Evolutionary conservation across 805 yeast genomes (phyloP), one percentile per base, ranked within the genome.

Genomic region (Lachancea sp.): DNA sequence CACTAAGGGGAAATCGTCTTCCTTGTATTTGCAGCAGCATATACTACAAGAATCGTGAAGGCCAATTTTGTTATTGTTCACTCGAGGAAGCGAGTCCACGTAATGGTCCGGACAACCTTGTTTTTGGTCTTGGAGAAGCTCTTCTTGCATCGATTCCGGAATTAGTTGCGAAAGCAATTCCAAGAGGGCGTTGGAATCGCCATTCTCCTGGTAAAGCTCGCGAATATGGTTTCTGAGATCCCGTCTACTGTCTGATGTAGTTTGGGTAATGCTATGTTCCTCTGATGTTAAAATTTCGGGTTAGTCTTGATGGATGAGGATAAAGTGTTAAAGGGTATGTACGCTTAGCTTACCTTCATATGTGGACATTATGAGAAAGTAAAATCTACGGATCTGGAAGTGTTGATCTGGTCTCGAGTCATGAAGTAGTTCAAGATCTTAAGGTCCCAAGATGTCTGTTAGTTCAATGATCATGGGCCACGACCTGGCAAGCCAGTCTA

Each of bases 1-100:
- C 11, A 90, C 79, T 39, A 90, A 67, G 2, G 96, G 96, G 56
- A 82, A 81, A 38, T 78, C 69, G 58, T 88, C 95, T 29, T 80
- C 83, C 3, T 74, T 67, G 56, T 79, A 90, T 47, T 74, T 77
- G 51, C 75, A 77, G 17, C 93, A 84, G 56, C 98, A 90, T 33
- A 90, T 90, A 1, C 96, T 82, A 62, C 97, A 90, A 15, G 80
- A 74, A 43, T 85, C 87, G 31, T 71, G 76, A 4, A 56, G 46
- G 13, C 66, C 65, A 40, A 68, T 56, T 13, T 73, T 50, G 10
- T 69, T 67, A 29, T 71, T 67, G 1, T 77, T 67, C 0, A 90
- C 79, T 47, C 98, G 65, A 22, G 88, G 95, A 42, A 90, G 70
- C 0, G 83, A 69, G 57, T 89, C 97, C 5, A 91, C 65, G 55